Percentiles rank a stretch among this genome's conserved stretches.
Evolutionary conservation across 2,329 filamentous ascomycete species (phyloP).

Genomic region (Diaporthe ilicicola): DNA sequence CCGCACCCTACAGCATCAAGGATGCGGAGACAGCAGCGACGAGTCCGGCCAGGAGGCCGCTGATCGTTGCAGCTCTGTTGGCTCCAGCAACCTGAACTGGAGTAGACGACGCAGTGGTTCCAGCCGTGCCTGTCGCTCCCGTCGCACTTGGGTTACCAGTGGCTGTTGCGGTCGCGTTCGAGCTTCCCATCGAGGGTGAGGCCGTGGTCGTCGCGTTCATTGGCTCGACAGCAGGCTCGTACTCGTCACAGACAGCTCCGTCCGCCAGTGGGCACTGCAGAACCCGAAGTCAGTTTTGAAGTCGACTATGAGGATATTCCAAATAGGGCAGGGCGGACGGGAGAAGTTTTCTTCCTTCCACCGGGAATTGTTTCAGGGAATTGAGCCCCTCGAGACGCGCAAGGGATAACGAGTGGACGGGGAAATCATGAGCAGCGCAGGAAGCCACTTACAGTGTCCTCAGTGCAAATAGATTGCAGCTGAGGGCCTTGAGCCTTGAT

Average conservation of each 20-base stretch:
- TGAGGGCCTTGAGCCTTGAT: conserved; percentile 54
- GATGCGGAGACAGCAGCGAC: background rate
- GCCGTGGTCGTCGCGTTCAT: background rate
- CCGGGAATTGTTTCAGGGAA: background rate
- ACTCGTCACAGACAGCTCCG: conserved; percentile 56
- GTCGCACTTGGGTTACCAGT: background rate
- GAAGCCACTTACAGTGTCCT: conserved; percentile 38
- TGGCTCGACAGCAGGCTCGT: conserved; percentile 44
- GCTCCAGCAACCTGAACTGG: background rate
- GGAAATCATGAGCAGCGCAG: rapidly evolving
- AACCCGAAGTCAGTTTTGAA: background rate
- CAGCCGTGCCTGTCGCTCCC: background rate
- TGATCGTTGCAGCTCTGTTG: background rate
- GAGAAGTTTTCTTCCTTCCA: no score
- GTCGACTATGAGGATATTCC: background rate
- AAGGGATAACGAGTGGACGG: background rate
- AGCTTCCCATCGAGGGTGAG: background rate
- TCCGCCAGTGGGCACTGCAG: conserved; percentile 54
- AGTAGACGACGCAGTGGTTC: background rate
- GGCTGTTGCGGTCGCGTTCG: background rate
- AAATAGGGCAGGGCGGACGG: background rate
- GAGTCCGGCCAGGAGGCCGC: background rate
- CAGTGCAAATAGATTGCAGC: conserved; percentile 65
- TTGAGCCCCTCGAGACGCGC: no score
- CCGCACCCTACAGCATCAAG: background rate